Conservation (phyloP, 257 asterid genomes). For the Fraxinus cuspidata region DNA sequence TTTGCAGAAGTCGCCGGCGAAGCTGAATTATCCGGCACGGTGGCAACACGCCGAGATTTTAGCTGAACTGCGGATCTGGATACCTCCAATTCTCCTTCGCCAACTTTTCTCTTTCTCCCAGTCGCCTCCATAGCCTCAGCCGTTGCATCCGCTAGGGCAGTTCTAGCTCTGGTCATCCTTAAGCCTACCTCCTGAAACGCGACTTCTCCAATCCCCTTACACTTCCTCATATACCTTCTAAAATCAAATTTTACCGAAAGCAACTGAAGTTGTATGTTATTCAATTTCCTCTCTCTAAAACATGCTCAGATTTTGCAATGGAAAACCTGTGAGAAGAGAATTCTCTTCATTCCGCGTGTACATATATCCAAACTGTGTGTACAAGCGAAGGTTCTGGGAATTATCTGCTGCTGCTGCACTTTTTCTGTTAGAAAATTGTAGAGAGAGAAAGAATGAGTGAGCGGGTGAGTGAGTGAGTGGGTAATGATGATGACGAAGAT, state of each 20-base stretch:
- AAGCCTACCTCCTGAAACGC: conserved; percentile 24
- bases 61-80: conserved; percentile 37
- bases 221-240: conserved; percentile 31
- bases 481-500: conserved; percentile 41
- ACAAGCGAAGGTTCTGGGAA: conserved; percentile 34
- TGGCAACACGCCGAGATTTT: conserved; percentile 39
- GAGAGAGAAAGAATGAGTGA: conserved; percentile 32
- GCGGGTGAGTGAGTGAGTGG: conserved; percentile 27
- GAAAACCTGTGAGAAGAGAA: conserved; percentile 17
- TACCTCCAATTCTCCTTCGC: conserved; percentile 32
- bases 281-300: neutral
- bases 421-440: conserved; percentile 32
- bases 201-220: conserved; percentile 34
- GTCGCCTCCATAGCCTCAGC: conserved; percentile 12
- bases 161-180: conserved; percentile 23
- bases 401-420: conserved; percentile 33
- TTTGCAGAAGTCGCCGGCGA: conserved; percentile 17
- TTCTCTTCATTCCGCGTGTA: conserved; percentile 11
- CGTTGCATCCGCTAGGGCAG: conserved; percentile 23
- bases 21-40: conserved; percentile 28
- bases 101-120: conserved; percentile 50
- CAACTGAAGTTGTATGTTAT: neutral
- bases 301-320: neutral
- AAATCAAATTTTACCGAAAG: neutral
- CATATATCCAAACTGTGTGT: conserved; percentile 36